These are phyloP conservation scores for Gossypium anomalum DNA, from an alignment of 345 rosid species.

Conservation along the genomic window DNA sequence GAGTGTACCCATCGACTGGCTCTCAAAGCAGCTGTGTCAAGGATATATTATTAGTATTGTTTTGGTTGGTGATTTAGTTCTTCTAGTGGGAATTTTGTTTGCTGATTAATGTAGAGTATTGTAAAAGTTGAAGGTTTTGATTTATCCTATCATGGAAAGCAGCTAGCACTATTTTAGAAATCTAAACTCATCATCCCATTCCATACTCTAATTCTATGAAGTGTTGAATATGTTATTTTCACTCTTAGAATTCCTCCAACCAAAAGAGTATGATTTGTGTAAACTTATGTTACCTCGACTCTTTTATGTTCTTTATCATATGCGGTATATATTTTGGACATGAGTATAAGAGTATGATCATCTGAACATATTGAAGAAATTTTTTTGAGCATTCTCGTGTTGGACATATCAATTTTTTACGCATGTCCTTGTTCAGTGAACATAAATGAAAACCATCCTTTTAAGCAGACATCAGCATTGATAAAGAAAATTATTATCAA, in stretches of 20 bases:
- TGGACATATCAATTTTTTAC: neutral
- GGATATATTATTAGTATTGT: neutral
- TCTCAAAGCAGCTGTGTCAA: neutral
- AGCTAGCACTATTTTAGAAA: neutral
- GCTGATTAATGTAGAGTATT: neutral
- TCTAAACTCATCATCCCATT: neutral
- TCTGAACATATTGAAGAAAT: neutral
- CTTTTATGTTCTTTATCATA: neutral
- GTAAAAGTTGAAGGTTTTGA: neutral
- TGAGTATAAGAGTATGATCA: neutral
- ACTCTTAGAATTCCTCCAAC: too few relatives aligned
- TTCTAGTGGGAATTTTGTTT: neutral
- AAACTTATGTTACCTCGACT: neutral
- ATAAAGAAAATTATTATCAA: neutral
- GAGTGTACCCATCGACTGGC: neutral
- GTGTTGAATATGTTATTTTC: too few relatives aligned
- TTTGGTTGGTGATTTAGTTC: neutral
- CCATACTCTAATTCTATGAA: too few relatives aligned
- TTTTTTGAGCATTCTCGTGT: neutral
- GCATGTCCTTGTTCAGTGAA: neutral
- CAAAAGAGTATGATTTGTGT: neutral
- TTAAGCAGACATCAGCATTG: neutral
- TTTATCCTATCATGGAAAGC: neutral
- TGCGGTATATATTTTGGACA: neutral
- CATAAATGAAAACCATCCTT: neutral